Conservation (phyloP, 441 rosid species). For the Arabidopsis hybrid region DNA sequence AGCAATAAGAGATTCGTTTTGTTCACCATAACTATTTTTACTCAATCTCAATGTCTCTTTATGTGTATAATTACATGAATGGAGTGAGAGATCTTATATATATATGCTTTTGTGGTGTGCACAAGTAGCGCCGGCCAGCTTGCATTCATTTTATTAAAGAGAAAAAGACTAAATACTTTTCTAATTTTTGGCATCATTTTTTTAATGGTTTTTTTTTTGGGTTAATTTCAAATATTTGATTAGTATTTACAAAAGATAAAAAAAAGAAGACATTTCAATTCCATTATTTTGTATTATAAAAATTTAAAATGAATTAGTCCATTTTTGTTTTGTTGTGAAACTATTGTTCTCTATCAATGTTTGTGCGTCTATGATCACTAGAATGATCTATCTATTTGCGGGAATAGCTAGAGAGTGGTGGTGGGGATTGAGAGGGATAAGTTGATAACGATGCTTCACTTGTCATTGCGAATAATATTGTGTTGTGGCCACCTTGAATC, state of each 20-base stretch:
- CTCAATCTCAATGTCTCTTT: conserved; percentile 8
- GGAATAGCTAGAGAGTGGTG: conserved; percentile 38
- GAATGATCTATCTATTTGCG: conserved; percentile 19
- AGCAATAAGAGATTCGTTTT: conserved; percentile 32
- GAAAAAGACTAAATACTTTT: conserved; percentile 24
- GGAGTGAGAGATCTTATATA: conserved; percentile 18
- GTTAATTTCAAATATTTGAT: not conserved
- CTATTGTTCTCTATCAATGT: conserved; percentile 1
- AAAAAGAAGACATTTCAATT: not conserved
- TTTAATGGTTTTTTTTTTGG: conserved; percentile 11
- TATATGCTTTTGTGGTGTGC: conserved; percentile 33
- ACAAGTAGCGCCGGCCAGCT: conserved; percentile 41
- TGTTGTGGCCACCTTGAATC: conserved; percentile 41
- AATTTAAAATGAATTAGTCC: not conserved
- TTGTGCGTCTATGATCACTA: conserved; percentile 27
- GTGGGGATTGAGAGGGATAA: conserved; percentile 26
- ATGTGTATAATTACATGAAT: conserved; percentile 9
- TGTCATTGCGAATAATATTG: conserved; percentile 37
- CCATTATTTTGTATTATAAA: not conserved
- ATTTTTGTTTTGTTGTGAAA: conserved; percentile 3
- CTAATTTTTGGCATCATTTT: conserved; percentile 21
- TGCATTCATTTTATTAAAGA: conserved; percentile 26
- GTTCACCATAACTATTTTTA: not conserved
- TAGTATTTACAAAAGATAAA: not conserved
- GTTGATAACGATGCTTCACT: conserved; percentile 43